Evolutionary conservation across 495 filamentous ascomycete genomes (phyloP).

Genomic region (Polyplosphaeria fusca): DNA sequence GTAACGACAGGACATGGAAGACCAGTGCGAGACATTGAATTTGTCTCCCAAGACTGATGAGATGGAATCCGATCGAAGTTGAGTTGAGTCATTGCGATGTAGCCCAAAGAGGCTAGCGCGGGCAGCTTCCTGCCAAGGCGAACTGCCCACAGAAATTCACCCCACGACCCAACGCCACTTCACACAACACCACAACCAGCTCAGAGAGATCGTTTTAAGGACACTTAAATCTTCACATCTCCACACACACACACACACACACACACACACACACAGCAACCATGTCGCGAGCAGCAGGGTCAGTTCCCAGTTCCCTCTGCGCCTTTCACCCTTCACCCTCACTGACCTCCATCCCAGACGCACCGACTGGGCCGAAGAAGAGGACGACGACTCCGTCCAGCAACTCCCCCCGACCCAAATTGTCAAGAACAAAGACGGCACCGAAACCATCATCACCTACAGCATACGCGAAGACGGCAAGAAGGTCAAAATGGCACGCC

Average conservation of each 20-base stretch:
- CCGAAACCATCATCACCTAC: constrained; percentile 90
- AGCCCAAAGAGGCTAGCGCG: too few species aligned
- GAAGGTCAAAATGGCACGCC: constrained; percentile 92
- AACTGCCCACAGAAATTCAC: neutral
- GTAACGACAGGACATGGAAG: too few species aligned
- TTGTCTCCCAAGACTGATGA: too few species aligned
- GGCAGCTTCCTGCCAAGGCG: too few species aligned
- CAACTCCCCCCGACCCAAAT: constrained; percentile 81
- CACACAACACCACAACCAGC: neutral
- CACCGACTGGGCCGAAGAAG: constrained; percentile 95
- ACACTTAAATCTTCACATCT: neutral
- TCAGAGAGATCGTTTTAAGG: too few species aligned
- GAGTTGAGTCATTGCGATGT: too few species aligned
- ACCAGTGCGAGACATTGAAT: too few species aligned
- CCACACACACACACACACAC: neutral
- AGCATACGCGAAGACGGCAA: constrained; percentile 88
- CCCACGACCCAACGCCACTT: neutral
- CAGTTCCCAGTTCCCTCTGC: neutral
- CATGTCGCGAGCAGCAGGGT: constrained; percentile 33
- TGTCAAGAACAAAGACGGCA: constrained; percentile 94
- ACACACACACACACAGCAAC: neutral
- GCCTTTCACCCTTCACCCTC: neutral
- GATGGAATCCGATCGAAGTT: too few species aligned
- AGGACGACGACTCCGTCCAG: constrained; percentile 75
- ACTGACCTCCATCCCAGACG: constrained; percentile 51